Evolutionary conservation across 805 yeast species (phyloP), one percentile per base, ranked within the genome.

Genomic region (Zygosaccharomyces bisporus): DNA sequence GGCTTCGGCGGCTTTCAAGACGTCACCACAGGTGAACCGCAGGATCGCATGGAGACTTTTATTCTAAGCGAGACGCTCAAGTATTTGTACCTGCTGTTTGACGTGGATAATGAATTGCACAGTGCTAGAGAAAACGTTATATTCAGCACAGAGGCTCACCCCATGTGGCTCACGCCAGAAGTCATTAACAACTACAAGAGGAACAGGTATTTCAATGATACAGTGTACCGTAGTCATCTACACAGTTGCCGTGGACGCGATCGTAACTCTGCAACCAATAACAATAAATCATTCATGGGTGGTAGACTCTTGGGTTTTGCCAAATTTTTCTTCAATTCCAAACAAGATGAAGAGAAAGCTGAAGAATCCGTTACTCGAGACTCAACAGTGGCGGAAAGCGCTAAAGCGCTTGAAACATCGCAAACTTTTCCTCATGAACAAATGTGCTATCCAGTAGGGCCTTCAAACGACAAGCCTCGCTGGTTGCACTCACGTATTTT

Each of bases 131-230:
- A 69, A 20, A 68, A 63, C 49, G 64, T 70, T 24, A 64, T 83
- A 37, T 84, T 89, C 63, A 77, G 91, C 9, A 90, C 98, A 0
- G 98, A 90, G 57, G 96, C 90, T 0, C 98, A 90, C 63, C 95
- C 95, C 3, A 61, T 89, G 50, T 87, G 96, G 95, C 70, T 75
- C 42, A 77, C 77, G 37, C 50, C 63, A 4, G 52, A 61, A 4
- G 44, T 72, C 16, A 48, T 62, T 19, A 39, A 53, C 14, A 54
- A 61, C 20, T 63, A 69, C 46, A 52, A 52, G 16, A 23, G 49
- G 33, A 50, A 49, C 36, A 38, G 50, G 31, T 47, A 45, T 35
- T 52, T 59, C 34, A 54, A 51, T 36, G 60, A 58, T 34, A 36
- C 58, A 1, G 16, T 20, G 9, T 51, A 44, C 31, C 40, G 42